These are phyloP conservation scores for Podaxis sp. DNA, from an alignment of 768 basidiomycete species.

Conservation along the genomic window DNA sequence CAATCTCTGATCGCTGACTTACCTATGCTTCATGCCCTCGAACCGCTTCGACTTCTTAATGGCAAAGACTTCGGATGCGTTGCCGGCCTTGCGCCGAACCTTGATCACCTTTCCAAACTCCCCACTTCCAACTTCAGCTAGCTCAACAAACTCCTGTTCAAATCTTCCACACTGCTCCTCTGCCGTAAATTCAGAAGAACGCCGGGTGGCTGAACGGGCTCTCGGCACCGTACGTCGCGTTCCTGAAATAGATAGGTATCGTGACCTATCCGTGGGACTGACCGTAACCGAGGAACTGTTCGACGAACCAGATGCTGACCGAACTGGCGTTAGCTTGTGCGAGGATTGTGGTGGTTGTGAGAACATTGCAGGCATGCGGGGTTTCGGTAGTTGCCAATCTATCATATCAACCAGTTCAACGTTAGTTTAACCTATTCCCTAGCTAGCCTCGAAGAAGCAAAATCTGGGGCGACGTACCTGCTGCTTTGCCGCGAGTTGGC, in stretches of 20 bases:
- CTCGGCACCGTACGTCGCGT: conserved; percentile 25
- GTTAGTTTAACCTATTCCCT: conserved; percentile 6
- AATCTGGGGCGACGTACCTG: conserved; percentile 35
- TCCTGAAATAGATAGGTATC: conserved; percentile 25
- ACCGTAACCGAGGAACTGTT: conserved; percentile 46
- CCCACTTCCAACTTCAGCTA: conserved; percentile 84
- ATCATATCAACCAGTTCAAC: conserved; percentile 18
- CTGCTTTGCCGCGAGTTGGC: conserved; percentile 58
- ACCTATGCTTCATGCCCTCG: conserved; percentile 91
- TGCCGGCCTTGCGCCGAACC: conserved; percentile 64
- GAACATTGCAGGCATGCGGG: conserved; percentile 42
- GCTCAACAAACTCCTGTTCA: conserved; percentile 76
- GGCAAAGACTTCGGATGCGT: conserved; percentile 63
- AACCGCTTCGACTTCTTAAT: conserved; percentile 95
- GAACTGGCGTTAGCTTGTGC: conserved; percentile 24
- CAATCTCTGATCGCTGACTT: conserved; percentile 28
- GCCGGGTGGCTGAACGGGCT: conserved; percentile 25
- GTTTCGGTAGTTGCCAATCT: conserved; percentile 61
- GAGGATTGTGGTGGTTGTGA: conserved; percentile 10
- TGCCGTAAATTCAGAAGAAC: conserved; percentile 38
- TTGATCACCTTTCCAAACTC: conserved; percentile 94
- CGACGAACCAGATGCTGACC: conserved; percentile 61
- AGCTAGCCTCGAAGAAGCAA: conserved; percentile 3
- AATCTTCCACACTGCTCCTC: conserved; percentile 67
- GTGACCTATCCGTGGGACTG: conserved; percentile 42